phyloP scores from a whole-genome alignment of 345 rosid genomes.

The Eutrema yunnanense region DNA sequence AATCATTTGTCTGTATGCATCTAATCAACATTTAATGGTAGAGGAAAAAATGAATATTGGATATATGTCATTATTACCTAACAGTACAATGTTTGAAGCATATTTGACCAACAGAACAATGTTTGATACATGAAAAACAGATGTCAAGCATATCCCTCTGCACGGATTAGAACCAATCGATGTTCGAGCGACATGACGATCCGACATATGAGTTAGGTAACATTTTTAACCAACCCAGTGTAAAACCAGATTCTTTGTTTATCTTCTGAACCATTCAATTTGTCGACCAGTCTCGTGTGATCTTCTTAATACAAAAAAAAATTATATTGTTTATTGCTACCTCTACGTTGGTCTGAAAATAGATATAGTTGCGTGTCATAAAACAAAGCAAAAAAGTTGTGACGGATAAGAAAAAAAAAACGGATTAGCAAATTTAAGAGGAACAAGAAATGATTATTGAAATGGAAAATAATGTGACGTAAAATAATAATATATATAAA shows the following conservation, averaged over 20 bases:
- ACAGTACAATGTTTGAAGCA: background rate
- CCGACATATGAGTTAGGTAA: background rate
- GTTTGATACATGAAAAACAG: background rate
- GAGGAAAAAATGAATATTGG: background rate
- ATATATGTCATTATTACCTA: background rate
- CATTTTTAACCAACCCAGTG: background rate
- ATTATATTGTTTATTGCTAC: background rate
- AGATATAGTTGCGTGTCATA: constrained; percentile 15
- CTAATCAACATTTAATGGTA: background rate
- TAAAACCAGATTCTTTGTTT: background rate
- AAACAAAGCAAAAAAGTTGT: background rate
- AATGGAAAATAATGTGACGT: constrained; percentile 3
- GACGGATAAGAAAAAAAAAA: constrained; percentile 21
- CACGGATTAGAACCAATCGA: background rate
- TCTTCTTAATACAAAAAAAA: background rate
- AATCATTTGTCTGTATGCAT: background rate
- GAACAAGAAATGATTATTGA: constrained; percentile 21
- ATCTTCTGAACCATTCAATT: background rate
- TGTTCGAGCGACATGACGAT: background rate
- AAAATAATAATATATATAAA: background rate
- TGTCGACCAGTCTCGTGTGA: background rate
- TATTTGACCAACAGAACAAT: background rate
- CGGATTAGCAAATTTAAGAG: constrained; percentile 8
- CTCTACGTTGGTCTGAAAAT: constrained; percentile 6
- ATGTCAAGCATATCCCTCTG: background rate